phyloP scores from a whole-genome alignment of 1,284 basidiomycete species.

The Mycena sp. region DNA sequence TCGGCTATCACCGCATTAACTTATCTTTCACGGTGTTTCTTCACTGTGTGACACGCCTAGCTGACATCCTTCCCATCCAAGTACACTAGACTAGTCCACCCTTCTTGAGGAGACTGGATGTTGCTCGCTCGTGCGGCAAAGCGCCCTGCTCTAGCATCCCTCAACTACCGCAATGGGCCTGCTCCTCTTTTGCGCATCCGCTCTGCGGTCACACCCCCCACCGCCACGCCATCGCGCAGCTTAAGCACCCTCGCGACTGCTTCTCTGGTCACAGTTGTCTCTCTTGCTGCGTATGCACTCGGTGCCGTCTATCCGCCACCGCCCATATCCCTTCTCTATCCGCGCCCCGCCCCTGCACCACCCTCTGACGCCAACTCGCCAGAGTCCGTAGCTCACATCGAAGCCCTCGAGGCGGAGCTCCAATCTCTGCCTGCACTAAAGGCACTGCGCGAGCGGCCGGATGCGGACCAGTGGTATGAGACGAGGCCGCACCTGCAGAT shows the following conservation, averaged over 20 bases:
- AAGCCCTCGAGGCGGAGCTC: constrained; percentile 73
- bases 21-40: no score
- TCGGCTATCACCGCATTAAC: no score
- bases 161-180: no score
- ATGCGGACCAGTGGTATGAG: constrained; percentile 76
- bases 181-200: no score
- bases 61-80: no score
- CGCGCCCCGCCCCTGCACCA: constrained; percentile 77
- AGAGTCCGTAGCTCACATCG: constrained; percentile 68
- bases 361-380: constrained; percentile 65
- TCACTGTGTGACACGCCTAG: no score
- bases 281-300: constrained; percentile 46
- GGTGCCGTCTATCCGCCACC: constrained; percentile 52
- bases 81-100: no score
- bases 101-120: no score
- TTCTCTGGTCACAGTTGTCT: constrained; percentile 30
- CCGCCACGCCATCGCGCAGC: no score
- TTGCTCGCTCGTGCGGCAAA: no score
- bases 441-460: constrained; percentile 54
- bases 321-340: constrained; percentile 65
- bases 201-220: no score
- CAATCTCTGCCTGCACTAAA: constrained; percentile 72
- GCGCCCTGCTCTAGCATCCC: no score
- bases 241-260: constrained; percentile 10
- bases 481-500: constrained; percentile 74